These are phyloP conservation scores for Pluteus cervinus DNA, from an alignment of 768 basidiomycete genomes.

Conservation along the genomic window DNA sequence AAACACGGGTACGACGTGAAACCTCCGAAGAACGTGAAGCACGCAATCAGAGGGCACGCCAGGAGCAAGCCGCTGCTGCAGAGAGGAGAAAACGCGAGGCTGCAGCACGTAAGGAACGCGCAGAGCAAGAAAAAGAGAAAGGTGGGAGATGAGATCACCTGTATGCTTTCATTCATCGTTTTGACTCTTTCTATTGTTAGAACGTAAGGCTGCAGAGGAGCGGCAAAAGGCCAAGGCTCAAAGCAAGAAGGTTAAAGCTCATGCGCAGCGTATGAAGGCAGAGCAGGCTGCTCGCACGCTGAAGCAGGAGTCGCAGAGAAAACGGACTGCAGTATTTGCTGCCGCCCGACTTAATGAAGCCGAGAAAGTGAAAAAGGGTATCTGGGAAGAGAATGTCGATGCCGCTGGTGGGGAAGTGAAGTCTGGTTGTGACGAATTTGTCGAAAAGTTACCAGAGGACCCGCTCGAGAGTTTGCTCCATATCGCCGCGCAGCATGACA, in stretches of 20 bases:
- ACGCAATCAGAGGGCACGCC: conserved; percentile 40
- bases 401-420: conserved; percentile 67
- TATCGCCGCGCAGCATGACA: conserved; percentile 51
- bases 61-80: conserved; percentile 51
- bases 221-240: conserved; percentile 50
- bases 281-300: conserved; percentile 41
- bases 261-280: conserved; percentile 41
- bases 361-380: conserved; percentile 51
- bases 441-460: conserved; percentile 41
- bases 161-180: not conserved
- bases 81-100: conserved; percentile 46
- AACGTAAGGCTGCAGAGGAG: conserved; percentile 49
- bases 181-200: conserved; percentile 23
- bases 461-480: conserved; percentile 65
- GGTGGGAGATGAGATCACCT: conserved; percentile 6
- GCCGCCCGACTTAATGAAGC: conserved; percentile 54
- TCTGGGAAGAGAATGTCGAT: conserved; percentile 69
- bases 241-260: conserved; percentile 51
- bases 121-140: conserved; percentile 44
- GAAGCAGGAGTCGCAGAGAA: conserved; percentile 44
- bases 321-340: conserved; percentile 57
- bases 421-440: conserved; percentile 45
- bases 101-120: conserved; percentile 38
- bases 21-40: conserved; percentile 46
- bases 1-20: conserved; percentile 29